phyloP scores from a whole-genome alignment of 2,329 filamentous ascomycete genomes.

The Botrytis fragariae region DNA sequence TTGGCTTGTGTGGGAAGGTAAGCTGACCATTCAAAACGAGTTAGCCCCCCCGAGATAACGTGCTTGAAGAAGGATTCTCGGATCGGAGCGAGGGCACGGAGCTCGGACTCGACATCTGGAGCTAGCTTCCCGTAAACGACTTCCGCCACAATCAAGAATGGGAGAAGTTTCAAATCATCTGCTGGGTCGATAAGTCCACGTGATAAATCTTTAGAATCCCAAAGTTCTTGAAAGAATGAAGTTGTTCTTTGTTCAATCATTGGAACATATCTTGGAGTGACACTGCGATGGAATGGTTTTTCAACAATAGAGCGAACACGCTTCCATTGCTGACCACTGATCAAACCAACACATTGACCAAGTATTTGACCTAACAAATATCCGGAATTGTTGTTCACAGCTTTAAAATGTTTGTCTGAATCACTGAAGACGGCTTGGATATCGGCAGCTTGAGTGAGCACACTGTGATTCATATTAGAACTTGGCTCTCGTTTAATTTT shows the following conservation, averaged over 20 bases:
- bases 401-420: constrained; percentile 46
- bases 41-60: constrained; percentile 40
- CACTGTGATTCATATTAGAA: constrained; percentile 30
- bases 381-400: constrained; percentile 43
- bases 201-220: not conserved
- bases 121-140: constrained; percentile 41
- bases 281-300: constrained; percentile 16
- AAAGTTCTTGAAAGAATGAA: constrained; percentile 23
- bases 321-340: constrained; percentile 40
- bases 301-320: constrained; percentile 30
- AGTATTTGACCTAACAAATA: constrained; percentile 42
- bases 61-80: constrained; percentile 39
- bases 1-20: constrained; percentile 37
- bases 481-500: not conserved
- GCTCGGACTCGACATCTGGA: constrained; percentile 29
- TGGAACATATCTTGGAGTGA: constrained; percentile 9
- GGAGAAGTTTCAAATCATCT: constrained; percentile 35
- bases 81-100: constrained; percentile 32
- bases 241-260: constrained; percentile 13
- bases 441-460: constrained; percentile 41
- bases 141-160: constrained; percentile 43
- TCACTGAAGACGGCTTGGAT: constrained; percentile 43
- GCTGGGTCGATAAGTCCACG: constrained; percentile 27
- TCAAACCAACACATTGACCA: constrained; percentile 45
- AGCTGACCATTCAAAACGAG: constrained; percentile 34